These are phyloP conservation scores for Arabidopsis suecica DNA, from an alignment of 345 rosid species.

Conservation along the genomic window DNA sequence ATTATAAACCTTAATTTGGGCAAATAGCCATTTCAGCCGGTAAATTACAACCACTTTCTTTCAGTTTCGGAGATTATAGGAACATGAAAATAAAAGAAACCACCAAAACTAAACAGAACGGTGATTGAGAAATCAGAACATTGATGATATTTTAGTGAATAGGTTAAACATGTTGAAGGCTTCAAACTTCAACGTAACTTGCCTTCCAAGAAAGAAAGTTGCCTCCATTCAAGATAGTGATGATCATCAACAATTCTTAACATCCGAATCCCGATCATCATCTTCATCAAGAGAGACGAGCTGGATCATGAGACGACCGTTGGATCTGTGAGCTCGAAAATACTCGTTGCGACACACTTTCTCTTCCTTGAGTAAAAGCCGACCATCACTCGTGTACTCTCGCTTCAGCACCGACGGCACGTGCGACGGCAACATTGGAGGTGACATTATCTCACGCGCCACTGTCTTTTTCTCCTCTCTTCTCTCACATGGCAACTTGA, in stretches of 20 bases:
- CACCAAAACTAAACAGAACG: background rate
- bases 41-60: background rate
- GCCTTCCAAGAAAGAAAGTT: conserved; percentile 4
- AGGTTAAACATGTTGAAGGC: background rate
- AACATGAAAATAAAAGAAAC: background rate
- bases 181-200: background rate
- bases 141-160: background rate
- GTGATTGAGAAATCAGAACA: background rate
- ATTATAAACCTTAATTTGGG: background rate
- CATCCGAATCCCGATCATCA: background rate
- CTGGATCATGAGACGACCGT: conserved; percentile 1
- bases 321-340: conserved; percentile 7
- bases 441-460: background rate
- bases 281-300: background rate
- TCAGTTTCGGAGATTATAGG: background rate
- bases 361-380: conserved; percentile 6
- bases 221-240: background rate
- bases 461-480: background rate
- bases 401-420: conserved; percentile 18
- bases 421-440: background rate
- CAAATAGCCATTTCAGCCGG: background rate
- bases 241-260: background rate
- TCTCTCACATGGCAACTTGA: background rate
- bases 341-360: background rate
- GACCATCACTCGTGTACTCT: conserved; percentile 23